phyloP scores from a whole-genome alignment of 176 grass and related monocot species.

The Cymbopogon citratus region DNA sequence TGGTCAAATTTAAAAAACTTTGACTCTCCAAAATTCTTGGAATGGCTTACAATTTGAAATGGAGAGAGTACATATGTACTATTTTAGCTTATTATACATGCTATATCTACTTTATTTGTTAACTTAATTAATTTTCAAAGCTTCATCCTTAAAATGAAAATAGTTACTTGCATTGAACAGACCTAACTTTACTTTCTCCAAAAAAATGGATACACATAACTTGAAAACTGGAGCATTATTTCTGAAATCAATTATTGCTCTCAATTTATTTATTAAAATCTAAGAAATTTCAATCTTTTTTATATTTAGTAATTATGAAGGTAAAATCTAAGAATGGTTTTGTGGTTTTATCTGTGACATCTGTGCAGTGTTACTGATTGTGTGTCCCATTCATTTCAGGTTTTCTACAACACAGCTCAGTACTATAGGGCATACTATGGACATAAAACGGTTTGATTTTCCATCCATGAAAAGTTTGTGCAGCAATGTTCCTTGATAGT shows the following conservation, averaged over 20 bases:
- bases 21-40: too few relatives aligned
- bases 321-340: background rate
- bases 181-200: background rate
- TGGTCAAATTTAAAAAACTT: too few relatives aligned
- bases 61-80: background rate
- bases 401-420: constrained; percentile 85
- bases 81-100: background rate
- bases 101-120: background rate
- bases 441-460: constrained; percentile 63
- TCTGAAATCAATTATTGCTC: too few relatives aligned
- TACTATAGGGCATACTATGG: constrained; percentile 85
- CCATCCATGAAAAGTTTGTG: background rate
- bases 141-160: background rate
- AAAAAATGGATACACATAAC: background rate
- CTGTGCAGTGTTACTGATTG: background rate
- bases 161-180: background rate
- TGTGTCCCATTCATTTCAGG: constrained; percentile 36
- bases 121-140: too few relatives aligned
- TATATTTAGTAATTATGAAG: background rate
- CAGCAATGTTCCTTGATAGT: background rate
- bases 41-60: too few relatives aligned
- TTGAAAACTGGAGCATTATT: background rate
- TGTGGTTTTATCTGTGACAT: background rate
- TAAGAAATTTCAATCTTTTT: background rate
- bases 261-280: background rate